phyloP scores from a whole-genome alignment of 805 yeast genomes.

The Saccharomycopsis capsularis region DNA sequence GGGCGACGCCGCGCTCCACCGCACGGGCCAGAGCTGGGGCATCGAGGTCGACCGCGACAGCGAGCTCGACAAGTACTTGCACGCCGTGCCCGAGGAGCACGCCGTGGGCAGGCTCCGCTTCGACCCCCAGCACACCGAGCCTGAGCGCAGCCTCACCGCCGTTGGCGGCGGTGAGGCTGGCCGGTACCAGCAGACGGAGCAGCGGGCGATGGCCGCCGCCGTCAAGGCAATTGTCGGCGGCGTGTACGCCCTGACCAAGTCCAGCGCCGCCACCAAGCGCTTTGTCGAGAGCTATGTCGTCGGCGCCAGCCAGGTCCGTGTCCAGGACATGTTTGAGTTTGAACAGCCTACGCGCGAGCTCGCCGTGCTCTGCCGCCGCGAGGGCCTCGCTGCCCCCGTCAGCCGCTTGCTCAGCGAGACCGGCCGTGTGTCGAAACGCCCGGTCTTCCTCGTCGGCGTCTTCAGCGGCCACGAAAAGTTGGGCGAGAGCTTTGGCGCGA shows the following conservation, averaged over 20 bases:
- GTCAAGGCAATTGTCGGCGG: constrained; percentile 84
- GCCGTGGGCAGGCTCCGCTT: constrained; percentile 66
- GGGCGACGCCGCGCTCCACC: constrained; percentile 57
- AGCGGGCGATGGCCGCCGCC: constrained; percentile 48
- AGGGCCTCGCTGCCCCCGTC: constrained; percentile 65
- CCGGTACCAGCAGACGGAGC: constrained; percentile 1
- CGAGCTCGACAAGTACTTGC: constrained; percentile 56
- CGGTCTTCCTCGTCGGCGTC: constrained; percentile 87
- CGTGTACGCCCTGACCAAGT: constrained; percentile 60
- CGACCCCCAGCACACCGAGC: constrained; percentile 24
- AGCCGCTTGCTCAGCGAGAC: constrained; percentile 86
- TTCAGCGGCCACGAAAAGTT: constrained; percentile 75
- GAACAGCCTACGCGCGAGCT: constrained; percentile 82
- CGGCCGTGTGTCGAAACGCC: constrained; percentile 78
- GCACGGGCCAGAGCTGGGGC: constrained; percentile 81
- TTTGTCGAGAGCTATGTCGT: constrained; percentile 72
- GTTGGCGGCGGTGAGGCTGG: not conserved
- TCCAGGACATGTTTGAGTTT: constrained; percentile 69
- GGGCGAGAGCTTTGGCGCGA: constrained; percentile 93
- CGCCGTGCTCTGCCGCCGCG: constrained; percentile 66
- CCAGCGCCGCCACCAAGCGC: constrained; percentile 52
- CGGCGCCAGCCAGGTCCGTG: constrained; percentile 66
- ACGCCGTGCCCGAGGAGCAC: constrained; percentile 60
- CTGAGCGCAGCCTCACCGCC: constrained; percentile 9
- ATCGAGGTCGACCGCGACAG: constrained; percentile 66